A percentile compares a stretch with the other conserved stretches of the same genome.
Evolutionary conservation across 768 basidiomycete genomes (phyloP).

Genomic region (Hygrophorus pudorinus): DNA sequence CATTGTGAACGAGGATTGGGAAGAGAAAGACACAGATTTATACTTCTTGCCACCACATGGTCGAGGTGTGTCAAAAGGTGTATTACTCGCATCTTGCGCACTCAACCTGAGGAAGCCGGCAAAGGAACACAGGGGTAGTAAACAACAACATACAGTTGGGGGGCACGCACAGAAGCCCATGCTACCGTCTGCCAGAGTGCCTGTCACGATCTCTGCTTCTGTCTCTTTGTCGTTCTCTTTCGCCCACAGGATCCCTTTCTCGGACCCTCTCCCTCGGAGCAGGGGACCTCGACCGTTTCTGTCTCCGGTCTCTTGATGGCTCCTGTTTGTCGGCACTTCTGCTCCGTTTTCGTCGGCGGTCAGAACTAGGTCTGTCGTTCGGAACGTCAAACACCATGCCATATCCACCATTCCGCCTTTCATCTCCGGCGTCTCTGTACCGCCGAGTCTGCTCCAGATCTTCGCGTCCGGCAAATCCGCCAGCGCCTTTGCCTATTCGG

Average conservation of each 20-base stretch:
- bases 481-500: conserved; percentile 21
- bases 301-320: conserved; percentile 19
- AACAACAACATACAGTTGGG: neutral
- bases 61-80: no score
- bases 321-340: conserved; percentile 37
- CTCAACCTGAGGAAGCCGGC: neutral
- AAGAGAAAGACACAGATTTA: no score
- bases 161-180: neutral
- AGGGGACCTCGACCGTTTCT: conserved; percentile 30
- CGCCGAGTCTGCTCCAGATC: conserved; percentile 64
- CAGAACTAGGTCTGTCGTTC: conserved; percentile 22
- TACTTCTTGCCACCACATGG: no score
- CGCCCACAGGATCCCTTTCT: conserved; percentile 7
- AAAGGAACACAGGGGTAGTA: neutral
- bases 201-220: conserved; percentile 20
- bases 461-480: conserved; percentile 62
- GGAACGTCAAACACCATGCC: conserved; percentile 83
- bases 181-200: conserved; percentile 6
- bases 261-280: neutral
- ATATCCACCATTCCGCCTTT: conserved; percentile 31
- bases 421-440: conserved; percentile 43
- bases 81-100: no score
- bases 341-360: conserved; percentile 39
- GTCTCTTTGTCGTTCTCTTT: conserved; percentile 14
- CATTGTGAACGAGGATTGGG: no score